Base-by-base conservation (phyloP, 2,329 filamentous ascomycete genomes). In the Colletotrichum sp. region DNA sequence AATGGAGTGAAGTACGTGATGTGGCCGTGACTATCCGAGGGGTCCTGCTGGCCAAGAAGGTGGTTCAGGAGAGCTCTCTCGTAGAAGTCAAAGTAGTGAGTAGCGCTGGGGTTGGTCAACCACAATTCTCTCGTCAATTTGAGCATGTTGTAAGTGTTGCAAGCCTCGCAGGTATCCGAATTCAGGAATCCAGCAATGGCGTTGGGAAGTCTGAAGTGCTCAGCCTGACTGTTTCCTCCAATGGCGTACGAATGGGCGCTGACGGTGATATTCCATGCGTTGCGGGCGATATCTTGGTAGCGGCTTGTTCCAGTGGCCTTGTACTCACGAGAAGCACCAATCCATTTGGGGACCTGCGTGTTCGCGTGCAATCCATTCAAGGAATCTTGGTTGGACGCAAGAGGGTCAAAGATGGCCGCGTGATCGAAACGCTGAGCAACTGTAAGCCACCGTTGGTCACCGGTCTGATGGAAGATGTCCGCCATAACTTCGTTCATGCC, bases 121-220 rank as follows among this genome's bases (percentile, higher is more conserved):
- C 86, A 91, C 6, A 91, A 83, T 71, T 90, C 88, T 1, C 88
- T 84, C 0, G 89, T 90, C 43, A 91, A 80, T 79, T 90, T 90
- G 61, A 90, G 86, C 89, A 90, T 91, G 78, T 91, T 91, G 79
- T 90, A 90, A 1, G 87, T 88, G 79, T 90, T 90, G 81, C 89
- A 90, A 3, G 85, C 85, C 80, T 91, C 89, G 60, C 84, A 86
- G 0, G 88, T 90, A 78, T 91, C 89, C 0, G 81, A 78, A 5
- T 80, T 80, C 13, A 91, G 81, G 67, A 85, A 87, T 4, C 78
- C 79, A 0, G 88, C 82, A 69, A 90, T 90, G 12, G 84, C 86
- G 74, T 90, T 84, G 0, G 88, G 83, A 0, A 80, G 79, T 16
- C 82, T 85, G 79, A 90, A 91, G 79, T 90, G 89, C 78, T 91